Conservation (phyloP, 441 rosid genomes). For the Populus hybrid region DNA sequence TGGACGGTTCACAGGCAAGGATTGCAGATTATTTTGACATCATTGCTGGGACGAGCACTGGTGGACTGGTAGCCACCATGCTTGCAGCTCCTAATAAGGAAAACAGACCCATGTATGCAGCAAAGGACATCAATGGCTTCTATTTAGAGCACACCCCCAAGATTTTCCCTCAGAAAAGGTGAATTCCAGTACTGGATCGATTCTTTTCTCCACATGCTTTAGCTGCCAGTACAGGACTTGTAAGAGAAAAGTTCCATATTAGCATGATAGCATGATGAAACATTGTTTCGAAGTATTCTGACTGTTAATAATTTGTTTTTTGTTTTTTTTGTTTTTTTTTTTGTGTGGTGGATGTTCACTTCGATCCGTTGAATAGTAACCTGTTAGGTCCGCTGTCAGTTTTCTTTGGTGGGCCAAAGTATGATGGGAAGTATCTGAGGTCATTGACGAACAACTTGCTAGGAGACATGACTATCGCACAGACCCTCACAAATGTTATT, state of each 20-base stretch:
- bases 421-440: constrained; percentile 27
- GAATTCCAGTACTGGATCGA: not conserved
- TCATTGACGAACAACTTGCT: constrained; percentile 19
- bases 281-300: not conserved
- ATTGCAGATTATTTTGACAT: constrained; percentile 52
- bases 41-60: constrained; percentile 53
- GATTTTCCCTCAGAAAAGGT: constrained; percentile 44
- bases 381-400: not conserved
- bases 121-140: constrained; percentile 42
- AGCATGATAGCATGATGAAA: no score
- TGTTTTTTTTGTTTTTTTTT: no score
- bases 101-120: constrained; percentile 39
- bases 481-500: constrained; percentile 35
- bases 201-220: not conserved
- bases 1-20: constrained; percentile 47
- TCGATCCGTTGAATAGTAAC: not conserved
- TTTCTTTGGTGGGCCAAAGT: constrained; percentile 16
- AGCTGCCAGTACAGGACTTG: not conserved
- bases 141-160: constrained; percentile 35
- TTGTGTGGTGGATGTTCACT: not conserved
- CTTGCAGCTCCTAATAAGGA: constrained; percentile 39
- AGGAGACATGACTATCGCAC: constrained; percentile 25
- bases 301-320: not conserved
- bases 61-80: constrained; percentile 53
- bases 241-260: not conserved